Evolutionary conservation across 2,329 filamentous ascomycete species (phyloP), one percentile per base, ranked within the genome.

Genomic region (Talaromyces rugulosus): DNA sequence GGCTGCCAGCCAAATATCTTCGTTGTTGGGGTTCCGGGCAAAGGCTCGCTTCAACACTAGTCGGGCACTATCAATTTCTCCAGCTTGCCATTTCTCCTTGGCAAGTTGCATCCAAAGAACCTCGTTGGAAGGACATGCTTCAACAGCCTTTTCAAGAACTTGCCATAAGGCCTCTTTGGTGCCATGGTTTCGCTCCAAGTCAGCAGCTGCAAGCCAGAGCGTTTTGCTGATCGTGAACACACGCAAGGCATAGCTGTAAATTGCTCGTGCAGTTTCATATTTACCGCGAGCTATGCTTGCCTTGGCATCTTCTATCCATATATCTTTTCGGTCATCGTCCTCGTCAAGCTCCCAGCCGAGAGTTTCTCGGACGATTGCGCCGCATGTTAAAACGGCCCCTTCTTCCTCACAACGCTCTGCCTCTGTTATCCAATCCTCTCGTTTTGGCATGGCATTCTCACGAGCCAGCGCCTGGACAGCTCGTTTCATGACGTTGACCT

Each of bases 1-100:
- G 53, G 95, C 95, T 16, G 93, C 91, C 55, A 97, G 87, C 89
- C 95, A 99, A 67, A 99, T 97, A 74, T 98, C 92, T 76, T 99
- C 95, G 77, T 96, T 97, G 75, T 96, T 93, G 1, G 92, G 92
- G 69, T 98, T 96, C 73, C 96, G 91, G 68, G 94, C 89, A 82
- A 99, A 99, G 5, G 94, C 95, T 65, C 89, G 87, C 31, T 88
- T 94, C 16, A 99, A 85, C 1, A 98, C 92, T 64, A 87, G 83
- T 61, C 95, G 86, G 12, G 95, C 93, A 65, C 91, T 91, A 72
- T 96, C 89, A 52, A 96, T 87, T 69, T 96, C 89, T 56, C 92
- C 92, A 2, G 89, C 86, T 71, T 95, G 87, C 91, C 92, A 95
- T 72, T 93, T 96, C 79, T 98, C 95, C 76, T 94, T 91, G 40